phyloP scores from a whole-genome alignment of 768 basidiomycete species.

The Cyclocybe aegerita region DNA sequence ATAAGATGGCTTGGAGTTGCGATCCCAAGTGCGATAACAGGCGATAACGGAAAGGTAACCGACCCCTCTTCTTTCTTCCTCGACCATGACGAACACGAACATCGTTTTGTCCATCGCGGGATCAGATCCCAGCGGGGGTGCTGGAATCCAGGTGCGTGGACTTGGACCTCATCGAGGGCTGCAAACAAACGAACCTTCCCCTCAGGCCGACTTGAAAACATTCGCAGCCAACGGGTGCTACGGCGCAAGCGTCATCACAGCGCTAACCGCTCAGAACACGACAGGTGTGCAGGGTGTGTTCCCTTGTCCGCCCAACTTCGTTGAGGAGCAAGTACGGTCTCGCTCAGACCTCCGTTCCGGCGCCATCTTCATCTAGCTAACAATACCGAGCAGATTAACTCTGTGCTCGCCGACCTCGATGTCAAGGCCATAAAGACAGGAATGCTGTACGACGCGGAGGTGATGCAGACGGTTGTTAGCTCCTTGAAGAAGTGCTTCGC shows the following conservation, averaged over 20 bases:
- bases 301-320: constrained; percentile 64
- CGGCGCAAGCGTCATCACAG: constrained; percentile 81
- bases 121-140: constrained; percentile 82
- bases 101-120: constrained; percentile 72
- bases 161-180: neutral
- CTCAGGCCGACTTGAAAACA: constrained; percentile 83
- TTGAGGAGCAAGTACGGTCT: constrained; percentile 65
- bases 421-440: constrained; percentile 83
- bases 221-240: constrained; percentile 79
- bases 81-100: constrained; percentile 4
- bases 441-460: constrained; percentile 73
- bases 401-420: constrained; percentile 71
- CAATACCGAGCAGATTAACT: constrained; percentile 47
- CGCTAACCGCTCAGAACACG: constrained; percentile 89
- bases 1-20: too few species aligned
- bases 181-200: neutral
- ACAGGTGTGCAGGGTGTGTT: constrained; percentile 77
- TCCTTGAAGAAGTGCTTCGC: constrained; percentile 46
- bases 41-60: too few species aligned
- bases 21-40: too few species aligned
- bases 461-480: constrained; percentile 48
- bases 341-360: neutral
- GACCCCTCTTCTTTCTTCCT: neutral
- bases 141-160: constrained; percentile 78
- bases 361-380: neutral